A percentile compares a stretch with the other conserved stretches of the same genome.
Evolutionary conservation across 83 land plant species (phyloP).

Genomic region (Diphasiastrum complanatum): DNA sequence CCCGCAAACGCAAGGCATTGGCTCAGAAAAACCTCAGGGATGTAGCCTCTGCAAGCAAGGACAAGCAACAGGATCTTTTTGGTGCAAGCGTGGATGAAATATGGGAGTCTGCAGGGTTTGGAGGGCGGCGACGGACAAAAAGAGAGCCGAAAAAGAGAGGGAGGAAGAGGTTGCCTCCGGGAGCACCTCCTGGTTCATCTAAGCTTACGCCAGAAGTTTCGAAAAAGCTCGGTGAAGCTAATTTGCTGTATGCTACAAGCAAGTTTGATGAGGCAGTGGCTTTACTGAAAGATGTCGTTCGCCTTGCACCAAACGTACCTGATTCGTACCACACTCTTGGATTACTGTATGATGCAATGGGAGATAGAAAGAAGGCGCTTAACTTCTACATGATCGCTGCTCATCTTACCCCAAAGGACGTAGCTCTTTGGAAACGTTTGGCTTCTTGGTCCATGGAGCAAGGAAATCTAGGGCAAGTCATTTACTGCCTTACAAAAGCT

Average conservation of each 20-base stretch:
- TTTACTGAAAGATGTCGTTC: conserved; percentile 64
- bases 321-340: conserved; percentile 84
- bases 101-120: conserved; percentile 52
- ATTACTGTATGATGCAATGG: conserved; percentile 49
- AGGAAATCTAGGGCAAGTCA: conserved; percentile 51
- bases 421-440: conserved; percentile 69
- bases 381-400: conserved; percentile 87
- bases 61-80: conserved; percentile 40
- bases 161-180: conserved; percentile 27
- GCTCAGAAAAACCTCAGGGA: too few relatives aligned
- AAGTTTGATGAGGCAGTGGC: conserved; percentile 57
- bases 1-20: conserved; percentile 48
- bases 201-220: conserved; percentile 56
- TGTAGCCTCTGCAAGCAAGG: conserved; percentile 33
- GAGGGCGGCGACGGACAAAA: conserved; percentile 36
- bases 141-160: conserved; percentile 45
- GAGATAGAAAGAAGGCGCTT: conserved; percentile 55
- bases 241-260: conserved; percentile 72
- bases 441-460: conserved; percentile 65
- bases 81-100: conserved; percentile 63
- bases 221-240: conserved; percentile 79
- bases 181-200: too few relatives aligned
- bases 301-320: conserved; percentile 65
- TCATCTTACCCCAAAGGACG: conserved; percentile 61
- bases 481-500: conserved; percentile 70